A percentile compares a stretch with the other conserved stretches of the same genome.
phyloP scores from a whole-genome alignment of 31 red algal genomes.

The Odonthalia washingtoniensis region DNA sequence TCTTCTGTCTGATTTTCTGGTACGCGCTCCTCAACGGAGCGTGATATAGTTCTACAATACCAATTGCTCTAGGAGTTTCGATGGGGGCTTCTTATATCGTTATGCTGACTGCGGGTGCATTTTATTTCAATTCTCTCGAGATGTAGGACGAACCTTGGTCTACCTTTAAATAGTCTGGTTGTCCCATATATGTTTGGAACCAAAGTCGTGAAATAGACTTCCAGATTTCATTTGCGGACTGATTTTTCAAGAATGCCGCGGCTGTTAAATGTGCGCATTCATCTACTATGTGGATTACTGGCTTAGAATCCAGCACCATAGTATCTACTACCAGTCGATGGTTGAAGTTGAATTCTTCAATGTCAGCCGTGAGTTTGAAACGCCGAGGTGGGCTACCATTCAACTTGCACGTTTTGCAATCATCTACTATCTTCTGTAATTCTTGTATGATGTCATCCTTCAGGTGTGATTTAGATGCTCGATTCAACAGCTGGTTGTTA shows the following conservation, averaged over 20 bases:
- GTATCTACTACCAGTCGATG: constrained; percentile 35
- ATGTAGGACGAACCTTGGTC: constrained; percentile 33
- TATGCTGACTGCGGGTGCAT: neutral
- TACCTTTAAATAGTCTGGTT: constrained; percentile 1
- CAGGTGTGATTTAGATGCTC: constrained; percentile 9
- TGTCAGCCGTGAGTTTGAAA: constrained; percentile 46
- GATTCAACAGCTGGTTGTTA: neutral
- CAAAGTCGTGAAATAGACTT: neutral
- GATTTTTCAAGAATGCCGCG: neutral
- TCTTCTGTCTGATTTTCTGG: neutral
- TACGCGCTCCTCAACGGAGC: neutral
- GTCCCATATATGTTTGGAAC: constrained; percentile 19
- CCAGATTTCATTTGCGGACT: neutral
- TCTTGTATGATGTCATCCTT: neutral
- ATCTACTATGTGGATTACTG: constrained; percentile 35
- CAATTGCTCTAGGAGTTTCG: constrained; percentile 22
- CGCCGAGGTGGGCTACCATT: constrained; percentile 7
- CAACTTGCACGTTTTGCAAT: constrained; percentile 3
- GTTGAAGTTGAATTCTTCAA: constrained; percentile 42
- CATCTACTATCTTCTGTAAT: constrained; percentile 15
- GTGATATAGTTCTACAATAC: constrained; percentile 32
- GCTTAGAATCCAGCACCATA: neutral
- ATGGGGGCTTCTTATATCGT: neutral
- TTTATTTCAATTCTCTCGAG: neutral
- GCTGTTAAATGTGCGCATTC: constrained; percentile 41